Percentiles rank a stretch among this genome's conserved stretches.
Evolutionary conservation across 148 eudicot genomes (phyloP).

Genomic region (Beta vulgaris): DNA sequence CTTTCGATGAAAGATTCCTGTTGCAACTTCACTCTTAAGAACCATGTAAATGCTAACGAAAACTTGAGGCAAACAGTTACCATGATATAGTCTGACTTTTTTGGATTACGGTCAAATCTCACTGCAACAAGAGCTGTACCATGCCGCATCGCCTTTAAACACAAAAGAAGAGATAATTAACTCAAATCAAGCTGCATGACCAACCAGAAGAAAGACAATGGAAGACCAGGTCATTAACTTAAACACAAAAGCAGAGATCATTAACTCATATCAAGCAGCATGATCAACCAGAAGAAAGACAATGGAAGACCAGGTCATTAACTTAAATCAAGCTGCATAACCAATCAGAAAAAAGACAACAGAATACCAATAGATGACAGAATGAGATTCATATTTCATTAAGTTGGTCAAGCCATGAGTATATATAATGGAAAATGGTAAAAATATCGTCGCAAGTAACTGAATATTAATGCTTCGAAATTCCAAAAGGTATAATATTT

Average conservation of each 20-base stretch:
- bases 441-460: conserved; percentile 7
- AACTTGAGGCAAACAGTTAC: conserved; percentile 30
- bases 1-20: not conserved
- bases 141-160: conserved; percentile 49
- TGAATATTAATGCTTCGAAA: not conserved
- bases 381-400: not conserved
- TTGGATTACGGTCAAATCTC: conserved; percentile 39
- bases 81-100: conserved; percentile 70
- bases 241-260: not conserved
- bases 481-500: not conserved
- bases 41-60: not conserved
- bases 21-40: not conserved
- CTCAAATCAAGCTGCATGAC: conserved; percentile 8
- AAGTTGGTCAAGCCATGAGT: not conserved
- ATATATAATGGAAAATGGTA: not conserved
- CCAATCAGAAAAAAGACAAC: not conserved
- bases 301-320: no score
- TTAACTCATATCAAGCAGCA: not conserved
- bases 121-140: conserved; percentile 73
- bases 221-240: no score
- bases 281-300: not conserved
- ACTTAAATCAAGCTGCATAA: not conserved
- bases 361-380: not conserved
- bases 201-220: no score
- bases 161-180: conserved; percentile 16